Evolutionary conservation across 1,284 basidiomycete species (phyloP).

Genomic region (Pyrrhoderma lamaoense): DNA sequence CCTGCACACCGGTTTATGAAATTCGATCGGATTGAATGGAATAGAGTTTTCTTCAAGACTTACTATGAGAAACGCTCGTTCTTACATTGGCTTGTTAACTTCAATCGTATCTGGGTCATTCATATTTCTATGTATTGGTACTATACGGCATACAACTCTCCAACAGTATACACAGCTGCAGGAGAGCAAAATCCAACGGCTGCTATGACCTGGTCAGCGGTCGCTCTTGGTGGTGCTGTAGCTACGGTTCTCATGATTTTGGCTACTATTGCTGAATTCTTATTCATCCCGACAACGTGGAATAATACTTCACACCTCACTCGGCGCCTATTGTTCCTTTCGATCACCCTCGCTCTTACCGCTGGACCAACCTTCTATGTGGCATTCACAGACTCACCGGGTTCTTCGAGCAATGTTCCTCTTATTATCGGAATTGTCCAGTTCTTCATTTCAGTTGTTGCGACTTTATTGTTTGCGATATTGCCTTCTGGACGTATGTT

Average conservation of each 20-base stretch:
- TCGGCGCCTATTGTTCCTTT: constrained; percentile 77
- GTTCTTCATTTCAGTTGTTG: constrained; percentile 80
- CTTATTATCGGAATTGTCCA: constrained; percentile 89
- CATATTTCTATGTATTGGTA: constrained; percentile 91
- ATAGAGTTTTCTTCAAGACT: constrained; percentile 92
- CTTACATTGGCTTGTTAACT: constrained; percentile 92
- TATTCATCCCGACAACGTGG: constrained; percentile 95
- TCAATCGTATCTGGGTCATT: constrained; percentile 96
- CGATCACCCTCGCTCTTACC: constrained; percentile 78
- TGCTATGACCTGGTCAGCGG: constrained; percentile 83
- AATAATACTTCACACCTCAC: constrained; percentile 93
- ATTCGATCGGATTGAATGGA: constrained; percentile 93
- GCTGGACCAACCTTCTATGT: constrained; percentile 89
- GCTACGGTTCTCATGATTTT: constrained; percentile 89
- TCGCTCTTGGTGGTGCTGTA: constrained; percentile 85
- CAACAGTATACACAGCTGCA: constrained; percentile 62
- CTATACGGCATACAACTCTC: constrained; percentile 93
- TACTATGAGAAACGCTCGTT: constrained; percentile 94
- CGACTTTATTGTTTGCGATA: constrained; percentile 76
- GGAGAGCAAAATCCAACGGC: constrained; percentile 44
- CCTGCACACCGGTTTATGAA: constrained; percentile 91
- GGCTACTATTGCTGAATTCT: constrained; percentile 88
- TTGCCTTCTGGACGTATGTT: constrained; percentile 93
- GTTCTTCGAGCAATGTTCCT: constrained; percentile 61
- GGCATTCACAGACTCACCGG: constrained; percentile 56